Percentiles rank a stretch among this genome's conserved stretches.
Conservation (phyloP, 306 rosid species). For the Pterocarpus santalinus region DNA sequence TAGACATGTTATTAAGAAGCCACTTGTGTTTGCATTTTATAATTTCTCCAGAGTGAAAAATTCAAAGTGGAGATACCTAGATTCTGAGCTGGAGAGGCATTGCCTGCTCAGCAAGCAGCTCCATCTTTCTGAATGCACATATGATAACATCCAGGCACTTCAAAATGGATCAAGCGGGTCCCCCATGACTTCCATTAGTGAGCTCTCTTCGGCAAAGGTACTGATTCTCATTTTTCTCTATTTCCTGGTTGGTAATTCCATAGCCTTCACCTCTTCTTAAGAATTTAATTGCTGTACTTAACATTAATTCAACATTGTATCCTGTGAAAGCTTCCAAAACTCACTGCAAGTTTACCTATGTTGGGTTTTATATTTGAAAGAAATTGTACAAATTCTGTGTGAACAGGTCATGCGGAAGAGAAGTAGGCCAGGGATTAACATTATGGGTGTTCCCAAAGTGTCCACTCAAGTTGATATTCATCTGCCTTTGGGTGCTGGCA, state of each 20-base stretch:
- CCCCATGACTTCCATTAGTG: conserved; percentile 44
- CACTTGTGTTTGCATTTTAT: conserved; percentile 77
- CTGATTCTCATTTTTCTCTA: conserved; percentile 15
- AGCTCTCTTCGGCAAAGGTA: conserved; percentile 71
- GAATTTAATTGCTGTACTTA: too few relatives aligned
- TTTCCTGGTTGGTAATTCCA: conserved; percentile 27
- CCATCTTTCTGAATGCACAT: conserved; percentile 85
- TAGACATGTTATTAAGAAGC: conserved; percentile 63
- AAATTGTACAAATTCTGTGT: too few relatives aligned
- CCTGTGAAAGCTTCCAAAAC: conserved; percentile 33
- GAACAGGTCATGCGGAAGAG: conserved; percentile 65
- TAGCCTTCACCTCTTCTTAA: background rate
- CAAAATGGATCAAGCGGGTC: conserved; percentile 63
- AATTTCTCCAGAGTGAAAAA: conserved; percentile 68
- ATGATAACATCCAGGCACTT: conserved; percentile 83
- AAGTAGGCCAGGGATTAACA: conserved; percentile 62
- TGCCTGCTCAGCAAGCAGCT: conserved; percentile 79
- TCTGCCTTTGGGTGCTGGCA: conserved; percentile 52
- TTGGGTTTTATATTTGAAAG: conserved; percentile 13
- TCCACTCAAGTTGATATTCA: conserved; percentile 55
- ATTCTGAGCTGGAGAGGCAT: conserved; percentile 69
- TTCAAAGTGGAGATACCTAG: conserved; percentile 80
- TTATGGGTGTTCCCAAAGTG: conserved; percentile 66
- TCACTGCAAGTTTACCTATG: conserved; percentile 18
- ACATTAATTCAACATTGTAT: background rate